Evolutionary conservation across 176 grass and related monocot genomes (phyloP), one percentile per base, ranked within the genome.

Genomic region (Musa troglodytarum): DNA sequence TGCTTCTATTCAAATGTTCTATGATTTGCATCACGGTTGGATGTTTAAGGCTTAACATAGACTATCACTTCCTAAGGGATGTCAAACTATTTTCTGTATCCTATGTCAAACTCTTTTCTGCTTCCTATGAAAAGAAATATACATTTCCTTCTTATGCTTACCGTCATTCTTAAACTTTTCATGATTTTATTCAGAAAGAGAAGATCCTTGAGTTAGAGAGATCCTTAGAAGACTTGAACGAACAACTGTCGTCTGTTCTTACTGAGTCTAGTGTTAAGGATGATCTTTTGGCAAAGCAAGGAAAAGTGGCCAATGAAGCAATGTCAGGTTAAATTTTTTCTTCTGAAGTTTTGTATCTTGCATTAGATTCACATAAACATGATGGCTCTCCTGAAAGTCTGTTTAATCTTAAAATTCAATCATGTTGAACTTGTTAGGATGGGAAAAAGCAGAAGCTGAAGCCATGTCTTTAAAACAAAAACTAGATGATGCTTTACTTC

Each of bases 281-380:
- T 10, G 83, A 77, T n/a, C 78, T 85, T 59, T 67, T 85, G 50
- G 73, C 71, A 23, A 77, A 85, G 75, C 83, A 85, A 81, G 63
- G 24, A 56, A 81, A 81, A 65, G 64, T 81, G 29, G 63, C 78
- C 16, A 43, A 85, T 67, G 78, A 85, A 77, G 73, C 83, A 21
- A 58, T 81, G 76, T 12, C 65, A 64, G 83, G 83, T 85, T 56
- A 53, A 49, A 23, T 3, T 68, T 74, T 74, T 9, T 53, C 50
- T 51, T 67, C 58, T 11, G 11, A 29, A 51, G 1, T 71, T 9
- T 29, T 71, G 21, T 54, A 71, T 58, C 8, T 13, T n/a, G 57
- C 10, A 49, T 14, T 64, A 65, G 10, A 49, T 64, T 25, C 19
- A 14, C 54, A 61, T 57, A 22, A 19, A n/a, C 61, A 64, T 29